phyloP scores from a whole-genome alignment of 2,329 filamentous ascomycete genomes.

The Talaromyces amestolkiae region DNA sequence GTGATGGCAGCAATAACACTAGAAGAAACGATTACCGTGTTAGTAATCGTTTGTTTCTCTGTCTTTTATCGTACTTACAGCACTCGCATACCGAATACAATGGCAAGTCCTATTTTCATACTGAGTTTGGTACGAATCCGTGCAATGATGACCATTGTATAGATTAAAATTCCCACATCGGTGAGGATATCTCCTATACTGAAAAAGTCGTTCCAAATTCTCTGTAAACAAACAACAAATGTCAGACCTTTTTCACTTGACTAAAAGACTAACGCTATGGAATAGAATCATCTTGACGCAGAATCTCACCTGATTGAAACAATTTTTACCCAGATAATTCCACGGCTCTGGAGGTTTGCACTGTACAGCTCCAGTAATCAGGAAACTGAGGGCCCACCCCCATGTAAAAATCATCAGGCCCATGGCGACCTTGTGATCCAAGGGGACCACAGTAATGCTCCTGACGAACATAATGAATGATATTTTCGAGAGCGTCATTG shows the following conservation, averaged over 20 bases:
- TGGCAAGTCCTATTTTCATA: slow-evolving; percentile 23
- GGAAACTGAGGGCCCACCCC: slow-evolving; percentile 22
- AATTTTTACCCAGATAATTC: slow-evolving; percentile 25
- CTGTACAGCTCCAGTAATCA: slow-evolving; percentile 25
- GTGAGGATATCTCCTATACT: slow-evolving; percentile 28
- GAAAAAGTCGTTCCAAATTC: slow-evolving; percentile 29
- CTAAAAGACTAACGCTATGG: background rate
- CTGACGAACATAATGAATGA: slow-evolving; percentile 28
- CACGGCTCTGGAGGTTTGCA: slow-evolving; percentile 23
- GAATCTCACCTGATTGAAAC: slow-evolving; percentile 24
- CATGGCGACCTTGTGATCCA: slow-evolving; percentile 23
- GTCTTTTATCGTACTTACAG: slow-evolving; percentile 22
- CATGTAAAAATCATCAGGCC: slow-evolving; percentile 20
- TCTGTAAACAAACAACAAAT: slow-evolving; percentile 14
- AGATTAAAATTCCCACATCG: slow-evolving; percentile 26
- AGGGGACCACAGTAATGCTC: slow-evolving; percentile 24
- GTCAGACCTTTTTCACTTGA: background rate
- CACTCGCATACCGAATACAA: slow-evolving; percentile 26
- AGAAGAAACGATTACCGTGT: background rate
- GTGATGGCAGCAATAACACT: slow-evolving; percentile 28
- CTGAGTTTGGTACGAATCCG: slow-evolving; percentile 24
- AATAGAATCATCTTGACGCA: background rate
- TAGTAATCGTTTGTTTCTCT: background rate
- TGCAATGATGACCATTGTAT: slow-evolving; percentile 26
- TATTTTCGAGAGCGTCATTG: slow-evolving; percentile 27